Base-by-base conservation (phyloP, 768 basidiomycete genomes). In the Mycena rosella region DNA sequence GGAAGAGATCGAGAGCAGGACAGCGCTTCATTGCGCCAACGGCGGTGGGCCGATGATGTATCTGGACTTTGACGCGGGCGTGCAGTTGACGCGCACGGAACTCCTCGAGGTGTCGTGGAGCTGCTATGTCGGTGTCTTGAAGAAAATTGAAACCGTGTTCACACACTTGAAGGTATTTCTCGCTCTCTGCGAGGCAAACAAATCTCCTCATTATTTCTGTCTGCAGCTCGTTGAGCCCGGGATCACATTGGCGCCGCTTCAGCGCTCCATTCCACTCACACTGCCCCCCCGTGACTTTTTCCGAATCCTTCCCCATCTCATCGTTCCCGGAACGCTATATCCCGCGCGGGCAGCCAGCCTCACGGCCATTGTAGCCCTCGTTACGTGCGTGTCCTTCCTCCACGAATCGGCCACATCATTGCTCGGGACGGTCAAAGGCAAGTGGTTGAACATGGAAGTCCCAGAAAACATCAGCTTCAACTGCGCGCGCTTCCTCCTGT, bases 101-200 rank as follows among this genome's bases (percentile, higher is more conserved):
- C 75, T 77, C 27, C 60, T 77, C 20, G 76, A 77, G 22, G 76
- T 75, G n/a, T 74, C 76, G 26, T 62, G 73, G n/a, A 75, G 72
- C 61, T 76, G 72, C 56, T 72, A 76, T 27, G 34, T 69, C n/a
- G 71, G 61, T 8, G 73, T 77, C 10, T 45, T 77, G 60, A 73
- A 74, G 57, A 75, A 76, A 48, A 62, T 77, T 29, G 73, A 73
- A 3, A 61, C 65, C 17, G 58, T 77, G 18, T 74, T 77, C 44
- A 75, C 75, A 5, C 74, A 77, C 58, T 42, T 75, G 26, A 77
- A 77, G 67, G 75, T 75, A 56, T 27, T 20, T 18, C 17, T 11
- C 26, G 24, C 24, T 26, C 15, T 52, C 11, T 49, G 17, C 29
- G n/a, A 14, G 18, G 36, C 14, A 18, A 14, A 18, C 22, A 24